Evolutionary conservation across 2,329 filamentous ascomycete species (phyloP), one percentile per base, ranked within the genome.

Genomic region (Phialophora tarda): DNA sequence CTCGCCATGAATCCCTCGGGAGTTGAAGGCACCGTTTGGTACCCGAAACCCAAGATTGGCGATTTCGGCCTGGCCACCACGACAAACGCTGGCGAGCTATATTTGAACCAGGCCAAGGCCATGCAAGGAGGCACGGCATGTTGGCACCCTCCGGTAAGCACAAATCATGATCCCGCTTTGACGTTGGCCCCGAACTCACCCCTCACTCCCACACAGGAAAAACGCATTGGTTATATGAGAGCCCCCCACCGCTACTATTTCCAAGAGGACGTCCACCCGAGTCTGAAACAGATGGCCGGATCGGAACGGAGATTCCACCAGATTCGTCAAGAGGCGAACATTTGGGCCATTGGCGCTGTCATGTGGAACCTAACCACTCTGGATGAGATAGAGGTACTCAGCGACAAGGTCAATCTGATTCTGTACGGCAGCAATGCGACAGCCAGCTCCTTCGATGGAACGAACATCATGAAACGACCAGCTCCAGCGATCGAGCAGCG

Each of bases 1-100:
- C 55, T 66, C 21, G 64, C 41, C 32, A 48, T 24, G 10, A 63
- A 63, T 47, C 24, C 59, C 11, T 26, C 21, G 24, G 50, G 17
- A 56, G 48, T 63, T 34, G 34, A 56, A 2, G 38, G 30, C 8
- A 44, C 41, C 1, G 24, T 53, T 10, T 54, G 38, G 47, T 71
- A 69, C 61, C 67, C 69, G 7, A 32, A 67, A n/a, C 54, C 65
- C 4, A 67, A 68, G 26, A 59, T 71, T 23, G 64, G 62, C 3
- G 69, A 69, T 59, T 69, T 71, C 47, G 69, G 69, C 14, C 60
- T 71, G 28, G 57, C 64, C 44, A 30, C 59, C 10, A 65, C 66
- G 12, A 71, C 64, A 17, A 44, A 58, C 44, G 41, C 56, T 10
- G 34, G 53, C 28, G 63, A 65, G 11, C 11, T 44, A 17, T 4